Evolutionary conservation across 2,329 filamentous ascomycete species (phyloP).

Genomic region (Teratosphaeriaceae sp.): DNA sequence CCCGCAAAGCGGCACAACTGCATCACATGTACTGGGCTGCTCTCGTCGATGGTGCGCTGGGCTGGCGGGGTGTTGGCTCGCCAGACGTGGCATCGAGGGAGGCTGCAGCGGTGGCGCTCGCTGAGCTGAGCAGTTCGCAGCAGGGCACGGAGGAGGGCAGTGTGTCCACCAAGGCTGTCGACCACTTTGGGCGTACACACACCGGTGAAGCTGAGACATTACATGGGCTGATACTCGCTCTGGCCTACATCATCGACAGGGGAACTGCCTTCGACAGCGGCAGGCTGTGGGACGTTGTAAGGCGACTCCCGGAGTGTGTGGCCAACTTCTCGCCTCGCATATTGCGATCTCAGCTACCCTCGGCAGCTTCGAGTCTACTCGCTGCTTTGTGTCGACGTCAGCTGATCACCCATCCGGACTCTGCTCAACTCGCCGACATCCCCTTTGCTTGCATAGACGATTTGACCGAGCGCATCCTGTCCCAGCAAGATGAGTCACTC

Average conservation of each 20-base stretch:
- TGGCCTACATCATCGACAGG: conserved; percentile 52
- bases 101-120: conserved; percentile 64
- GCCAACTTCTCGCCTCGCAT: conserved; percentile 19
- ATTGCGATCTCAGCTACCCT: conserved; percentile 24
- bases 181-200: not conserved
- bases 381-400: conserved; percentile 16
- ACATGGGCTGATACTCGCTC: conserved; percentile 58
- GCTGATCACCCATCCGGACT: not conserved
- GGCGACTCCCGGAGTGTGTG: conserved; percentile 6
- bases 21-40: conserved; percentile 58
- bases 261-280: conserved; percentile 15
- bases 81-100: conserved; percentile 67
- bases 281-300: conserved; percentile 5
- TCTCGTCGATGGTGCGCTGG: conserved; percentile 63
- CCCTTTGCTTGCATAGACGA: conserved; percentile 13
- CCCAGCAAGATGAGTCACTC: conserved; percentile 23
- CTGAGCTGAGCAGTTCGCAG: conserved; percentile 40
- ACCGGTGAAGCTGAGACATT: conserved; percentile 60
- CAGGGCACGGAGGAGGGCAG: not conserved
- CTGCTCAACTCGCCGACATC: not conserved
- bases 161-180: not conserved
- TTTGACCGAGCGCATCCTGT: conserved; percentile 20
- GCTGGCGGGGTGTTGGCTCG: conserved; percentile 85
- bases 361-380: conserved; percentile 16
- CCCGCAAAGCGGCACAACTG: conserved; percentile 60